phyloP scores from a whole-genome alignment of 805 yeast species.

The Pichia nanzhaoensis region DNA sequence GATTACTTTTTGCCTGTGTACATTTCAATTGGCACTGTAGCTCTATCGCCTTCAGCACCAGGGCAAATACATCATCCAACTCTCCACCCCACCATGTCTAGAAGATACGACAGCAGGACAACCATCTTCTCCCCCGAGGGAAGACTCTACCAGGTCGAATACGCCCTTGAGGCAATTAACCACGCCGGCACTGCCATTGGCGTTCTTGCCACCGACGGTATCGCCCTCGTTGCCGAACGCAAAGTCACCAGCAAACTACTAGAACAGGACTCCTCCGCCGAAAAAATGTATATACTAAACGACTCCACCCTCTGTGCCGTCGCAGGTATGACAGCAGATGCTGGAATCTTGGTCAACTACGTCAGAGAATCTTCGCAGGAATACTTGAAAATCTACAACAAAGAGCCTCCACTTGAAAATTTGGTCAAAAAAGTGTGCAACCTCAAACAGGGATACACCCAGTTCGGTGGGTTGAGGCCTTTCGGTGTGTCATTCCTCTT shows the following conservation, averaged over 20 bases:
- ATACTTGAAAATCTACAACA: constrained; percentile 80
- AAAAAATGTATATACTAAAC: constrained; percentile 80
- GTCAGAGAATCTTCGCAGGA: constrained; percentile 84
- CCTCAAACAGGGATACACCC: constrained; percentile 95
- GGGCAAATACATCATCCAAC: too few species aligned
- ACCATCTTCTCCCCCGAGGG: constrained; percentile 99
- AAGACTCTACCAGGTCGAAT: constrained; percentile 91
- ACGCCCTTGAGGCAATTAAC: constrained; percentile 80
- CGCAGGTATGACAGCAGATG: constrained; percentile 98
- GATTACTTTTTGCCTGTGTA: too few species aligned
- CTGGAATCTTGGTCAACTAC: constrained; percentile 78
- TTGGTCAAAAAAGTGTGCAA: constrained; percentile 87
- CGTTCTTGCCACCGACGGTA: constrained; percentile 72
- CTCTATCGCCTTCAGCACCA: too few species aligned
- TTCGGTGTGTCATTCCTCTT: constrained; percentile 95
- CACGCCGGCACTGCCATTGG: constrained; percentile 83
- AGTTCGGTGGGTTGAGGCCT: constrained; percentile 97
- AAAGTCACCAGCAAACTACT: constrained; percentile 88
- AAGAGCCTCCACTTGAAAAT: constrained; percentile 88
- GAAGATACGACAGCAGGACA: constrained; percentile 99
- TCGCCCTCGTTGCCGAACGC: constrained; percentile 93
- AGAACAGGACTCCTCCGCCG: constrained; percentile 91
- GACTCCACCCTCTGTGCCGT: constrained; percentile 76
- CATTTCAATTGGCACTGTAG: too few species aligned
- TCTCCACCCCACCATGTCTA: constrained; percentile 43